Conservation (phyloP, 345 rosid genomes). For the Syzygium jambos region DNA sequence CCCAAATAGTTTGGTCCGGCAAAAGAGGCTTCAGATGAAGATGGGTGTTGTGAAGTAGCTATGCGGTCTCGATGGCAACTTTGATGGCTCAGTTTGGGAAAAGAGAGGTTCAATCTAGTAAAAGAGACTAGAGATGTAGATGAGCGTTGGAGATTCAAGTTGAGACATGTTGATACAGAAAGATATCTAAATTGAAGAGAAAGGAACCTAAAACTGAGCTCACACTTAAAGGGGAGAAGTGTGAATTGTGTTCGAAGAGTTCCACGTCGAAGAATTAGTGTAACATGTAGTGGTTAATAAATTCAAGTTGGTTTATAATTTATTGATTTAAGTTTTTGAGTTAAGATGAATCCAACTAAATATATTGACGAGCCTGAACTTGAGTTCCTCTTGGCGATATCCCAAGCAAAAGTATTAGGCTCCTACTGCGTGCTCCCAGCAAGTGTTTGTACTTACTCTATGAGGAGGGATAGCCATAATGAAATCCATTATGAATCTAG, state of each 20-base stretch:
- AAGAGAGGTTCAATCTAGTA: not conserved
- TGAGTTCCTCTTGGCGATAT: not conserved
- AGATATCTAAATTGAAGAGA: not conserved
- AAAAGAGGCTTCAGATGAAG: not conserved
- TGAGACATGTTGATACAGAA: not conserved
- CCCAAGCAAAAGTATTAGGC: not conserved
- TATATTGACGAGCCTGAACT: fast-evolving
- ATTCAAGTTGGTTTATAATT: not conserved
- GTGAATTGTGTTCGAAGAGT: not conserved
- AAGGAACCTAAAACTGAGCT: not conserved
- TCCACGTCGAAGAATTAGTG: not conserved
- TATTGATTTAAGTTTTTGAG: not conserved
- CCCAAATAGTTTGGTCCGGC: not conserved
- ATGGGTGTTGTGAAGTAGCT: not conserved
- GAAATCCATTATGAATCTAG: not conserved
- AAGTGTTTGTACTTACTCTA: not conserved
- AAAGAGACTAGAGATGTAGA: not conserved
- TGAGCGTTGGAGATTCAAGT: too few relatives aligned
- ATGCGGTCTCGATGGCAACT: not conserved
- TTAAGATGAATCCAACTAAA: not conserved
- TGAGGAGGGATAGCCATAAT: not conserved
- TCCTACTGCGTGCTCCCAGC: not conserved
- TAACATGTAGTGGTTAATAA: not conserved
- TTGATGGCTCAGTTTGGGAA: not conserved
- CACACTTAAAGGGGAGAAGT: not conserved